These are phyloP conservation scores for Saccharomycopsis amapae DNA, from an alignment of 805 yeast species.

Conservation along the genomic window DNA sequence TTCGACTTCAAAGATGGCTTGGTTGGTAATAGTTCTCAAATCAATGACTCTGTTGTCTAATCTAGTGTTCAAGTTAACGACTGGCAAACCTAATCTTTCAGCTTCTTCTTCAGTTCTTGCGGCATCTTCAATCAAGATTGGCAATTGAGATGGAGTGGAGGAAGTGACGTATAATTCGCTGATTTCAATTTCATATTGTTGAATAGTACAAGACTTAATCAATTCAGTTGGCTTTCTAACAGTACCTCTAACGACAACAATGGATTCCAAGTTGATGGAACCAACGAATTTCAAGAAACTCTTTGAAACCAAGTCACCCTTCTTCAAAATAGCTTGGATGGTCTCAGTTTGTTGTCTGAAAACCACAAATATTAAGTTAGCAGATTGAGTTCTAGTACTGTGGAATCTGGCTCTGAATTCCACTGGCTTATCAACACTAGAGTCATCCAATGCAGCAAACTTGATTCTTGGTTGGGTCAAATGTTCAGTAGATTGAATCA, in stretches of 20 bases:
- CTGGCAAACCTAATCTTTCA: constrained; percentile 83
- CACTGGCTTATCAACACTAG: constrained; percentile 65
- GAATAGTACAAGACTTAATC: constrained; percentile 84
- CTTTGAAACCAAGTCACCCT: constrained; percentile 73
- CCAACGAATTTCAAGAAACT: constrained; percentile 97
- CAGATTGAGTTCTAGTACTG: constrained; percentile 91
- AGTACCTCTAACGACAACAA: constrained; percentile 82
- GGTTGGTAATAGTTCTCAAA: constrained; percentile 93
- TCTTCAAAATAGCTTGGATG: constrained; percentile 80
- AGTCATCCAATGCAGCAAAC: constrained; percentile 41
- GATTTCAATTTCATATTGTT: constrained; percentile 80
- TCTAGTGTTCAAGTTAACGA: constrained; percentile 93
- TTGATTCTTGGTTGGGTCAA: constrained; percentile 59
- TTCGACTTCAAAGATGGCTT: constrained; percentile 92
- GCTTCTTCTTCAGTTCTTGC: constrained; percentile 92
- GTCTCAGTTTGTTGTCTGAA: constrained; percentile 83
- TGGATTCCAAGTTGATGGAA: constrained; percentile 76
- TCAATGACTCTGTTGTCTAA: constrained; percentile 94
- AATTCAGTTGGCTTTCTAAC: constrained; percentile 80
- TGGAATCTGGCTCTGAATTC: constrained; percentile 92
- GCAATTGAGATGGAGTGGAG: constrained; percentile 88
- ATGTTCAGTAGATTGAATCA: constrained; percentile 70
- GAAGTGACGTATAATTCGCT: constrained; percentile 67
- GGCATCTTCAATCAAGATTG: constrained; percentile 94
- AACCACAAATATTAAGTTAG: constrained; percentile 83